Percentiles rank a stretch among this genome's conserved stretches.
Conservation (phyloP, 306 rosid species). For the Casuarina glauca region DNA sequence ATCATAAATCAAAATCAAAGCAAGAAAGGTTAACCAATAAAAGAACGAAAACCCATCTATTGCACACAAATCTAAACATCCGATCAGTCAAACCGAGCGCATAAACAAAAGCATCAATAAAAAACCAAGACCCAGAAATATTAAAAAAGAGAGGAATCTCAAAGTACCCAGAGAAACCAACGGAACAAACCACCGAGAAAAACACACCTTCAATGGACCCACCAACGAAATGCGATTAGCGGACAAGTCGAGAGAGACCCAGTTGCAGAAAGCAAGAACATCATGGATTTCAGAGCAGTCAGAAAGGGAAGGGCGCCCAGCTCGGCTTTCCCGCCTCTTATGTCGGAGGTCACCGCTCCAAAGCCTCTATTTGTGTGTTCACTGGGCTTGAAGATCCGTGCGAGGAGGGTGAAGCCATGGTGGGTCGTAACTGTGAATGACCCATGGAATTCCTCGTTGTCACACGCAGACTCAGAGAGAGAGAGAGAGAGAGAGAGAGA, state of each 20-base stretch:
- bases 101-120: not conserved
- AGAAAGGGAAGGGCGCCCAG: not conserved
- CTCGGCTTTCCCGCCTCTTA: not conserved
- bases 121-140: not conserved
- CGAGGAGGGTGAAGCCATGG: not conserved
- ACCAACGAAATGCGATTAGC: not conserved
- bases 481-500: not conserved
- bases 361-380: not conserved
- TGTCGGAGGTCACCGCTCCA: not conserved
- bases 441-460: not conserved
- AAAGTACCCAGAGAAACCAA: not conserved
- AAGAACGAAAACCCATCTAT: not conserved
- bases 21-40: not conserved
- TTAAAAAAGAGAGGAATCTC: not conserved
- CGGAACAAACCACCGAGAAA: not conserved
- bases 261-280: constrained; percentile 1
- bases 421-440: not conserved
- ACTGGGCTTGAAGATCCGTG: constrained; percentile 5
- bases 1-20: not conserved
- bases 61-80: not conserved
- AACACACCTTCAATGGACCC: not conserved
- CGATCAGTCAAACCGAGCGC: not conserved
- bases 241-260: not conserved
- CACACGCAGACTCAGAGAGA: constrained; percentile 1
- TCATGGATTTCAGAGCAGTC: constrained; percentile 1